Conservation (phyloP, 768 basidiomycete genomes). For the Hirschioporus abietinus region DNA sequence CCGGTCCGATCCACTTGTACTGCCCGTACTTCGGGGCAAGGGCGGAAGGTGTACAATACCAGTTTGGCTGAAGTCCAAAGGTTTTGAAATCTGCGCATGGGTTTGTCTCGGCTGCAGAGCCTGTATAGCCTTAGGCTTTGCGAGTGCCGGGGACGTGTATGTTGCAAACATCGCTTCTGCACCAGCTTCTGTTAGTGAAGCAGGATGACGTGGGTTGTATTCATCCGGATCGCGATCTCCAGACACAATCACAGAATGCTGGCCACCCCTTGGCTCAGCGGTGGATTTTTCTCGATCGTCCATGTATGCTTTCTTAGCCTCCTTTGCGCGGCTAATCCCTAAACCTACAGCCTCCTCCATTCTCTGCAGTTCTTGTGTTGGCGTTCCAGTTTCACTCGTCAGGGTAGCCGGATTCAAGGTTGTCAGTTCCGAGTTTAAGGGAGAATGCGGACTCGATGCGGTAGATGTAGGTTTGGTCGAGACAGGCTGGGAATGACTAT, state of each 20-base stretch:
- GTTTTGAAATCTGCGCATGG: not conserved
- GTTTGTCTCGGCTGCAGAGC: not conserved
- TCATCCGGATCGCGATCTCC: not conserved
- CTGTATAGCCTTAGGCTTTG: not conserved
- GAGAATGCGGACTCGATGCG: not conserved
- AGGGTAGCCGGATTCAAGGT: not conserved
- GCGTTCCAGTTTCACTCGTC: not conserved
- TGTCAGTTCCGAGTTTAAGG: not conserved
- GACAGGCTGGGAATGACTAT: not conserved
- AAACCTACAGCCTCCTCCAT: not conserved
- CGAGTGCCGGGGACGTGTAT: not conserved
- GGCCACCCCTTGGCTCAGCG: not conserved
- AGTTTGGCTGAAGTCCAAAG: not conserved
- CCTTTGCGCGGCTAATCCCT: not conserved
- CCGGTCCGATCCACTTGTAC: not conserved
- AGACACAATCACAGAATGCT: slow-evolving; percentile 4
- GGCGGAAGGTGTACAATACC: not conserved
- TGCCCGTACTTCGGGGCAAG: not conserved
- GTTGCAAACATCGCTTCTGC: slow-evolving; percentile 2
- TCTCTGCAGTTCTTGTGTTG: not conserved
- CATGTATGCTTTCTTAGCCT: not conserved
- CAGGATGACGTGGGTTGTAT: not conserved
- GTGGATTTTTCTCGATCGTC: not conserved
- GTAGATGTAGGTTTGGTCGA: not conserved
- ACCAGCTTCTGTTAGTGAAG: slow-evolving; percentile 3